Conservation (phyloP, 768 basidiomycete genomes). For the Steccherinum ochraceum region DNA sequence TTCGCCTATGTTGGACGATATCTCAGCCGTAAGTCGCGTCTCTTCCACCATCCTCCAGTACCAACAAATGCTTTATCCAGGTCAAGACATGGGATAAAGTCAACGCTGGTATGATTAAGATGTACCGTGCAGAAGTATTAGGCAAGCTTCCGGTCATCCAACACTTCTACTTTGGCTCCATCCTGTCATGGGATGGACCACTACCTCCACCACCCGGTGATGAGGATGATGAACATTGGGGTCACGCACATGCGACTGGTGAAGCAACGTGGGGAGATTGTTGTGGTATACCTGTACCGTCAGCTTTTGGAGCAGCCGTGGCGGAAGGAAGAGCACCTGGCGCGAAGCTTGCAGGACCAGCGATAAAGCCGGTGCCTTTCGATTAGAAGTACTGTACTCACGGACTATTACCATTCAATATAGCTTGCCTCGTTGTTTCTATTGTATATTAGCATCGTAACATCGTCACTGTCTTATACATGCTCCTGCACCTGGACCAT, state of each 20-base stretch:
- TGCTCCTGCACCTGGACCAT: no score
- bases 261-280: constrained; percentile 70
- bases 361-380: constrained; percentile 75
- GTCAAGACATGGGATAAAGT: constrained; percentile 96
- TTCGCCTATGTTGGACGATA: constrained; percentile 98
- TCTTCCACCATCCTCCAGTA: no score
- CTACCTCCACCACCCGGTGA: constrained; percentile 28
- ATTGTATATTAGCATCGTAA: no score
- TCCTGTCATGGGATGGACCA: constrained; percentile 66
- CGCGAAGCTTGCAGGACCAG: constrained; percentile 45
- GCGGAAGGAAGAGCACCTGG: constrained; percentile 38
- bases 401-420: no score
- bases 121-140: constrained; percentile 94
- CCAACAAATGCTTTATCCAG: constrained; percentile 29
- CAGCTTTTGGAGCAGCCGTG: constrained; percentile 69
- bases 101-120: constrained; percentile 94
- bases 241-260: constrained; percentile 39
- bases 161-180: constrained; percentile 90
- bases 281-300: constrained; percentile 86
- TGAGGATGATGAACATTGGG: constrained; percentile 31
- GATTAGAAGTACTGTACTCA: constrained; percentile 35
- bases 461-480: no score
- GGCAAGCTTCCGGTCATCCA: constrained; percentile 94
- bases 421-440: no score
- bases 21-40: constrained; percentile 71